Evolutionary conservation across 1,284 basidiomycete species (phyloP).

Genomic region (Earliella scabrosa): DNA sequence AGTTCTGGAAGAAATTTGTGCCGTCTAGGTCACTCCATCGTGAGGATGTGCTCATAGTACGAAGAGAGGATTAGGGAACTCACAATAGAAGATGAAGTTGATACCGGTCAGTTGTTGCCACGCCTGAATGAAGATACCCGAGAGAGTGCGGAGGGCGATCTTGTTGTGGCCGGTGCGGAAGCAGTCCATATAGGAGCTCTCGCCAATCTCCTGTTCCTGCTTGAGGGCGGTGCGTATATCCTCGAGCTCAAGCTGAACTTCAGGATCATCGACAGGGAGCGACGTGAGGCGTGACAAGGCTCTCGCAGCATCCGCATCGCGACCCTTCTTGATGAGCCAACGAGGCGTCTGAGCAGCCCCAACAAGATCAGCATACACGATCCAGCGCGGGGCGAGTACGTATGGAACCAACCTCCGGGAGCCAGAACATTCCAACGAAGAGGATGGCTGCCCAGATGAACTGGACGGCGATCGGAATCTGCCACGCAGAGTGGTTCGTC

Average conservation of each 20-base stretch:
- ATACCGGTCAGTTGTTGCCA: constrained; percentile 86
- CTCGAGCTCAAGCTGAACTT: constrained; percentile 63
- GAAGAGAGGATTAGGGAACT: constrained; percentile 42
- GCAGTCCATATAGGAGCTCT: constrained; percentile 65
- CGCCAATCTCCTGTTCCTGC: constrained; percentile 61
- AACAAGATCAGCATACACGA: not conserved
- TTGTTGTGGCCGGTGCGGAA: constrained; percentile 64
- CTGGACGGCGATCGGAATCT: constrained; percentile 81
- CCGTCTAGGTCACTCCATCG: constrained; percentile 44
- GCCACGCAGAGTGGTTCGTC: constrained; percentile 66
- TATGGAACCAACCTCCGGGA: constrained; percentile 55
- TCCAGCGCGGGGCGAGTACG: not conserved
- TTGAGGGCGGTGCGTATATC: constrained; percentile 77
- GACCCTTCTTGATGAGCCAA: constrained; percentile 78
- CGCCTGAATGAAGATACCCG: constrained; percentile 78
- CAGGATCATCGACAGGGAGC: constrained; percentile 50
- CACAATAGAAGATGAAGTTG: constrained; percentile 84
- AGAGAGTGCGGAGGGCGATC: constrained; percentile 71
- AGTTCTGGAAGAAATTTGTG: constrained; percentile 74
- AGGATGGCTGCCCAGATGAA: constrained; percentile 72
- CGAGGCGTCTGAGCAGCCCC: constrained; percentile 64
- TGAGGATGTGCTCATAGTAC: not conserved
- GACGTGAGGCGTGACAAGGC: constrained; percentile 70
- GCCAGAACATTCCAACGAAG: constrained; percentile 61
- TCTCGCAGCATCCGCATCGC: constrained; percentile 61